phyloP scores from a whole-genome alignment of 768 basidiomycete species.

The Pulveroboletus ravenelii region DNA sequence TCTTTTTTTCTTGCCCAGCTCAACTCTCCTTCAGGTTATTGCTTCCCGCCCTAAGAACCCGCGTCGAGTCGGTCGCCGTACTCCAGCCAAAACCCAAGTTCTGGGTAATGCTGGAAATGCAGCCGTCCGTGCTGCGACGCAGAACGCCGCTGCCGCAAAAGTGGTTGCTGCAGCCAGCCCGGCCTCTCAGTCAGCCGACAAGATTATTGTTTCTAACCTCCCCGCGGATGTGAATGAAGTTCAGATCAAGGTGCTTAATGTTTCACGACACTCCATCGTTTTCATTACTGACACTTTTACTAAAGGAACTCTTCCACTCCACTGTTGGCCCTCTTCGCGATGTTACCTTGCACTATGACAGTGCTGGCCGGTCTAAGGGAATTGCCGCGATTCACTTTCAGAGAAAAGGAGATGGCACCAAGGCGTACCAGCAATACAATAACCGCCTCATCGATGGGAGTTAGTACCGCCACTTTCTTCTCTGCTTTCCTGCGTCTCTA shows the following conservation, averaged over 20 bases:
- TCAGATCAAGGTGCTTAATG: conserved; percentile 77
- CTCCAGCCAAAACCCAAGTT: conserved; percentile 51
- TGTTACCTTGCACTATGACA: conserved; percentile 82
- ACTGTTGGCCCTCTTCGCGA: conserved; percentile 87
- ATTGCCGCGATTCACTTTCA: conserved; percentile 83
- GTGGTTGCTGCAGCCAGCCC: conserved; percentile 39
- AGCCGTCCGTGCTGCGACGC: conserved; percentile 48
- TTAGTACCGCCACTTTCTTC: conserved; percentile 75
- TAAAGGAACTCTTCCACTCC: conserved; percentile 84
- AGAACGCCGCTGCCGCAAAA: conserved; percentile 39
- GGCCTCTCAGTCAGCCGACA: conserved; percentile 51
- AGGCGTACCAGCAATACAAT: conserved; percentile 93
- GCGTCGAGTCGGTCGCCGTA: conserved; percentile 41
- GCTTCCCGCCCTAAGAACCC: conserved; percentile 48
- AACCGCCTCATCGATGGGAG: conserved; percentile 99
- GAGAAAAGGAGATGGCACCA: conserved; percentile 83
- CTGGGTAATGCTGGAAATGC: conserved; percentile 54
- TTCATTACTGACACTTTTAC: conserved; percentile 1
- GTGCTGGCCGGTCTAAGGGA: conserved; percentile 84
- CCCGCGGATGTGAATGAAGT: conserved; percentile 89
- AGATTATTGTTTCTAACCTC: conserved; percentile 95
- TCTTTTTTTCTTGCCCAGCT: conserved; percentile 3
- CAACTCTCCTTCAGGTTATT: conserved; percentile 52
- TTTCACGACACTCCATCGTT: background rate
- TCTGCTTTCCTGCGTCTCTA: conserved; percentile 32